A percentile compares a stretch with the other conserved stretches of the same genome.
These are phyloP conservation scores for Limonium bicolor DNA, from an alignment of 148 eudicot genomes.

Conservation along the genomic window DNA sequence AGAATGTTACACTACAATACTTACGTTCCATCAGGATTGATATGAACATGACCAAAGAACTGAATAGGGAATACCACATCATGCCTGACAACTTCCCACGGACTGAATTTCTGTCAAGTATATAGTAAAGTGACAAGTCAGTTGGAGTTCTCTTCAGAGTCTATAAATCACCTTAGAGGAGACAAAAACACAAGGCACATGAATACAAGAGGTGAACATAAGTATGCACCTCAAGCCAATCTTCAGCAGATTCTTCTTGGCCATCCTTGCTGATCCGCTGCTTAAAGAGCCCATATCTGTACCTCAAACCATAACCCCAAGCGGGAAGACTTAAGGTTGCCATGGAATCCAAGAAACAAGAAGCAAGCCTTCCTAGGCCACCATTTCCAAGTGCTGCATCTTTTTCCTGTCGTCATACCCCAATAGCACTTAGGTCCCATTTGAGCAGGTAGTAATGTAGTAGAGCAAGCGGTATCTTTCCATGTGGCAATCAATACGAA, in stretches of 20 bases:
- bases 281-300: slow-evolving; percentile 92
- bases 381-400: slow-evolving; percentile 99
- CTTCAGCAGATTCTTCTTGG: slow-evolving; percentile 85
- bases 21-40: slow-evolving; percentile 73
- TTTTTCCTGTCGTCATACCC: too few species aligned
- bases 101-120: slow-evolving; percentile 82
- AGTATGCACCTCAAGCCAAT: slow-evolving; percentile 80
- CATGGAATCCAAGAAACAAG: slow-evolving; percentile 96
- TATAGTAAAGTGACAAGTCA: too few species aligned
- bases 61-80: slow-evolving; percentile 79
- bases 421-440: too few species aligned
- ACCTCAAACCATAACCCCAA: slow-evolving; percentile 98
- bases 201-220: neutral
- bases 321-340: slow-evolving; percentile 94
- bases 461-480: too few species aligned
- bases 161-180: too few species aligned
- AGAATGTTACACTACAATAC: too few species aligned
- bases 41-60: slow-evolving; percentile 84
- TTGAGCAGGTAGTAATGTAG: too few species aligned
- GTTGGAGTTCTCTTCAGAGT: too few species aligned
- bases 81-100: slow-evolving; percentile 96
- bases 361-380: slow-evolving; percentile 96
- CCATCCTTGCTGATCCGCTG: slow-evolving; percentile 72
- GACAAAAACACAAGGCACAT: too few species aligned
- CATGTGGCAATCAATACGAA: too few species aligned